phyloP scores from a whole-genome alignment of 257 asterid species.

The Asclepias syriaca region DNA sequence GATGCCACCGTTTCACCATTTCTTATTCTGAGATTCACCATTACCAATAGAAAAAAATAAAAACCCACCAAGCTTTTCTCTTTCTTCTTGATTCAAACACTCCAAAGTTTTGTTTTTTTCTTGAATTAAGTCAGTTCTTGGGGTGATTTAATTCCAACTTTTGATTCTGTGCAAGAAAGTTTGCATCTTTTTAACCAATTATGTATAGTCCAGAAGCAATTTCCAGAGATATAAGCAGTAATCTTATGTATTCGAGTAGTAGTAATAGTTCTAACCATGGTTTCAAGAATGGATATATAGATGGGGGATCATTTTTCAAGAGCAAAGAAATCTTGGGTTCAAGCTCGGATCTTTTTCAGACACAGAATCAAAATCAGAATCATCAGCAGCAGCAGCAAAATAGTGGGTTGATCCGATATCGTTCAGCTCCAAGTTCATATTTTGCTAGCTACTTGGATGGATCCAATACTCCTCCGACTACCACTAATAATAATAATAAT shows the following conservation, averaged over 20 bases:
- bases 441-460: constrained; percentile 49
- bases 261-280: constrained; percentile 15
- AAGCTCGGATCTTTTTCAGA: constrained; percentile 30
- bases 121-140: constrained; percentile 1
- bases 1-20: constrained; percentile 6
- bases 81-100: neutral
- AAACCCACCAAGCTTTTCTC: neutral
- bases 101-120: neutral
- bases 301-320: constrained; percentile 29
- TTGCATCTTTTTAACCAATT: neutral
- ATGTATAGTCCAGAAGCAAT: constrained; percentile 48
- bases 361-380: neutral
- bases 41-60: neutral
- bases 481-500: constrained; percentile 23
- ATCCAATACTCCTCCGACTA: constrained; percentile 4
- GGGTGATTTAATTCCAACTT: neutral
- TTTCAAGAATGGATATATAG: constrained; percentile 24
- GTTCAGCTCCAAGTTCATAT: constrained; percentile 83
- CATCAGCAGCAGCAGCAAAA: constrained; percentile 20
- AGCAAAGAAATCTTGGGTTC: constrained; percentile 22
- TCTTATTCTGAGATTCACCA: constrained; percentile 8
- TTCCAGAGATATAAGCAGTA: constrained; percentile 41
- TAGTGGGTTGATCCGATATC: constrained; percentile 50
- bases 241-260: constrained; percentile 20
- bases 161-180: neutral